These are phyloP conservation scores for Fragilaria crotonensis DNA, from an alignment of 108 stramenopile species.

Conservation along the genomic window DNA sequence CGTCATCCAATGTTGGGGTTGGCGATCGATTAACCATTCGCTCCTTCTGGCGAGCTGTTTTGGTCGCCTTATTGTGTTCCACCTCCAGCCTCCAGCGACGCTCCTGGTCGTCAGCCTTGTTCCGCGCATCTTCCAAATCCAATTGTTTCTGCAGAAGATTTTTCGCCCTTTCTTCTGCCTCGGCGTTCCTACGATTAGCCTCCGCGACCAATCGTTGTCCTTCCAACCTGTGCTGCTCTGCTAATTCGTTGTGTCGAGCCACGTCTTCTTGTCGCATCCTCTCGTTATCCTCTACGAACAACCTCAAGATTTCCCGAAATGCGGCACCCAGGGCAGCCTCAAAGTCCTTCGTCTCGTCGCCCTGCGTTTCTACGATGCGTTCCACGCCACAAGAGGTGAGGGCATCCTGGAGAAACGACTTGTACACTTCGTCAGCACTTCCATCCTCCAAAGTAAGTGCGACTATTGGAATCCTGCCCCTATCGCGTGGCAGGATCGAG, in stretches of 20 bases:
- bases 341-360: not conserved
- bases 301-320: not conserved
- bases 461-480: not conserved
- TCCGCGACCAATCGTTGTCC: not conserved
- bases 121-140: too few species aligned
- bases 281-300: not conserved
- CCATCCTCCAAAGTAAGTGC: not conserved
- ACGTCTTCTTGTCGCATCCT: not conserved
- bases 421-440: not conserved
- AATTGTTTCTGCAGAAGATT: too few species aligned
- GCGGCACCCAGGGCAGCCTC: not conserved
- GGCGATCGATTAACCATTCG: not conserved
- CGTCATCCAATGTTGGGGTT: not conserved
- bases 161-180: slow-evolving; percentile 7
- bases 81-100: not conserved
- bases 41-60: not conserved
- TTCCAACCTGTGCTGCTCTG: not conserved
- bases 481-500: not conserved
- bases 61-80: not conserved
- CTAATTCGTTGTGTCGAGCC: not conserved
- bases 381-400: not conserved
- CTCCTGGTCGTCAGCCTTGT: too few species aligned
- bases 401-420: not conserved
- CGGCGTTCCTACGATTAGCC: not conserved
- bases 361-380: not conserved